Conservation (phyloP, 495 filamentous ascomycete species). For the Xylaria scruposa region DNA sequence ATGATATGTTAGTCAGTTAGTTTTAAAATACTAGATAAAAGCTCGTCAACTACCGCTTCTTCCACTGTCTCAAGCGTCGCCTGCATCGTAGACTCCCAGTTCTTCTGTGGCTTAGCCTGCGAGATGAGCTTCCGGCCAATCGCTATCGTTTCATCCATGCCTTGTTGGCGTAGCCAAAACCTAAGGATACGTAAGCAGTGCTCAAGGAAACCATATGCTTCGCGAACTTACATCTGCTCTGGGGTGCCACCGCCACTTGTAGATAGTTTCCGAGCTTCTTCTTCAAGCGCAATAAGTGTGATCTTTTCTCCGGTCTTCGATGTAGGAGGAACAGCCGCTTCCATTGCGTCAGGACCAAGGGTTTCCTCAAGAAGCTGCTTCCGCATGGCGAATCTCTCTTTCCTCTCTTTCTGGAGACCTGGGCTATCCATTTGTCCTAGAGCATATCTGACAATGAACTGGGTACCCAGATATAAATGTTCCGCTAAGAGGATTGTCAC, state of each 20-base stretch:
- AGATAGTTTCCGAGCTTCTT: constrained; percentile 70
- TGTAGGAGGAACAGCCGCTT: constrained; percentile 41
- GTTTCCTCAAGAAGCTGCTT: constrained; percentile 74
- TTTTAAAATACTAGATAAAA: constrained; percentile 11
- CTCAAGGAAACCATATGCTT: neutral
- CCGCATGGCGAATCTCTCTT: constrained; percentile 74
- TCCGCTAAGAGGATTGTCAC: constrained; percentile 87
- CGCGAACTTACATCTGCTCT: constrained; percentile 56
- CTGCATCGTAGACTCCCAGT: constrained; percentile 23
- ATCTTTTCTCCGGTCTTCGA: constrained; percentile 55
- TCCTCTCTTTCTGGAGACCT: constrained; percentile 79
- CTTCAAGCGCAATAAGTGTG: constrained; percentile 57
- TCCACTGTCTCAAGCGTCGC: constrained; percentile 18
- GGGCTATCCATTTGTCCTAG: constrained; percentile 84
- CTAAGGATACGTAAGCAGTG: constrained; percentile 28
- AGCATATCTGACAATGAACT: constrained; percentile 70
- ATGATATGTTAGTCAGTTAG: neutral
- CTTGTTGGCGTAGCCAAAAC: constrained; percentile 51
- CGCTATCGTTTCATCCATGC: constrained; percentile 47
- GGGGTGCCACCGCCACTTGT: constrained; percentile 56
- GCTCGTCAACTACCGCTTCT: constrained; percentile 20
- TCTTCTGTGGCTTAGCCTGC: constrained; percentile 27
- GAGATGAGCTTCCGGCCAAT: constrained; percentile 44
- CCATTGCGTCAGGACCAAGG: constrained; percentile 54
- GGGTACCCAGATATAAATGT: constrained; percentile 79